A percentile compares a stretch with the other conserved stretches of the same genome.
These are phyloP conservation scores for Gracilariopsis chorda DNA, from an alignment of 23 red algal species.

Conservation along the genomic window DNA sequence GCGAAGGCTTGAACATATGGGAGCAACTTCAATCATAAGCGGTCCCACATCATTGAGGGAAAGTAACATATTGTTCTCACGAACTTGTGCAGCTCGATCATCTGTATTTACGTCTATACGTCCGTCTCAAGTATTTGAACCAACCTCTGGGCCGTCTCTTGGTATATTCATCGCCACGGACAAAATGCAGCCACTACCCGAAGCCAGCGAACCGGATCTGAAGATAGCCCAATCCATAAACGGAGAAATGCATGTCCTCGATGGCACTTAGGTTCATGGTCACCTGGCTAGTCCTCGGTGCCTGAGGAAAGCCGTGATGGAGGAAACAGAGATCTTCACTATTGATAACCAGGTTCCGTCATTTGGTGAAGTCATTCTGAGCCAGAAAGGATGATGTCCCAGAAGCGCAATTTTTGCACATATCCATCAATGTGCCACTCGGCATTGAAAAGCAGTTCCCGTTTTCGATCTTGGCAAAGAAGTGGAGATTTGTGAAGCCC, in stretches of 20 bases:
- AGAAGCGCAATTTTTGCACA: too few species aligned
- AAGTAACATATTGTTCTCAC: conserved; percentile 51
- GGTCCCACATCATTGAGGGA: conserved; percentile 79
- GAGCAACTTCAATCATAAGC: conserved; percentile 73
- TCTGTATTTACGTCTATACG: conserved; percentile 52
- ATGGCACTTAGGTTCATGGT: conserved; percentile 22
- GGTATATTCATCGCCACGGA: conserved; percentile 46
- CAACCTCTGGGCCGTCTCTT: conserved; percentile 72
- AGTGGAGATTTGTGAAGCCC: too few species aligned
- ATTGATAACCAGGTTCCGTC: not conserved
- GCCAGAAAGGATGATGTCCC: conserved; percentile 4
- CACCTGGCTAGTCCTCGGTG: conserved; percentile 29
- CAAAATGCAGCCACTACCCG: not conserved
- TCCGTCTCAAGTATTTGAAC: conserved; percentile 64
- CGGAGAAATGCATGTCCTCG: conserved; percentile 37
- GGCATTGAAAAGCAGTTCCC: too few species aligned
- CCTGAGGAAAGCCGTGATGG: conserved; percentile 11
- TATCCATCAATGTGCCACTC: too few species aligned
- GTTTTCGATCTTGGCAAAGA: too few species aligned
- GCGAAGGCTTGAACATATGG: conserved; percentile 37
- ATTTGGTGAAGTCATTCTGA: conserved; percentile 17
- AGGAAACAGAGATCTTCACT: conserved; percentile 30
- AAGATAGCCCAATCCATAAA: not conserved
- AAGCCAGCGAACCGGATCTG: not conserved
- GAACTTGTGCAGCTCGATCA: conserved; percentile 64